Evolutionary conservation across 164 flowering plant genomes (phyloP).

Genomic region (Buxus sempervirens): DNA sequence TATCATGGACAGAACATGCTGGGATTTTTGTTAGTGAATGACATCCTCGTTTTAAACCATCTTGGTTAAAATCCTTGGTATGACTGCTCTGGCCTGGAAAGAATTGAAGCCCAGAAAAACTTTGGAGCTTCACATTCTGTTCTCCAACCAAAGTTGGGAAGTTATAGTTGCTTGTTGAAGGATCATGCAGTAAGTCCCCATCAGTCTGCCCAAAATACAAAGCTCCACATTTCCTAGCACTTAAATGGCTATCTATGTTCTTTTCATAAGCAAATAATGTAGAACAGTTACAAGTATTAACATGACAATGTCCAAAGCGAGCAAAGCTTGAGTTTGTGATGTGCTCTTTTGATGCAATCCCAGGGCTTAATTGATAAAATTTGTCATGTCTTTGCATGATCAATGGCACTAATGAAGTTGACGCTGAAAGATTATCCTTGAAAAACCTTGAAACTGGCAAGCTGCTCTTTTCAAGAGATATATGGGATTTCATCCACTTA

Average conservation of each 20-base stretch:
- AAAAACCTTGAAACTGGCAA: constrained; percentile 18
- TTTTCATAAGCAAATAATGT: constrained; percentile 19
- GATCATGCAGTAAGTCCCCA: constrained; percentile 18
- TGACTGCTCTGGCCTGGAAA: constrained; percentile 18
- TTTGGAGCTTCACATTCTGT: constrained; percentile 16
- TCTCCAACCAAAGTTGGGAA: constrained; percentile 21
- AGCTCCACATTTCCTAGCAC: constrained; percentile 10
- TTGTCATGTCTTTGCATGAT: constrained; percentile 10
- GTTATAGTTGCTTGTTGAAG: constrained; percentile 21
- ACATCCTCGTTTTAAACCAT: constrained; percentile 18
- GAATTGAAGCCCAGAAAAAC: constrained; percentile 15
- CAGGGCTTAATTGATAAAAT: constrained; percentile 12
- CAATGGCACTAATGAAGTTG: constrained; percentile 17
- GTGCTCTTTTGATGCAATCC: constrained; percentile 17
- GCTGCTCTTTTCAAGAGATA: constrained; percentile 17
- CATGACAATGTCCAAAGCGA: constrained; percentile 9
- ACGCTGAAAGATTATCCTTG: constrained; percentile 16
- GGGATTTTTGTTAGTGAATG: constrained; percentile 20
- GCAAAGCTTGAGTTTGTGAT: constrained; percentile 10
- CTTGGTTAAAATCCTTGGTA: constrained; percentile 9
- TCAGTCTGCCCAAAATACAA: constrained; percentile 19
- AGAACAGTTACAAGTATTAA: constrained; percentile 16
- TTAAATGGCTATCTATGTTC: constrained; percentile 11
- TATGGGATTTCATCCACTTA: constrained; percentile 14
- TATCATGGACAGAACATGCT: constrained; percentile 25